Conservation (phyloP, 176 grass and related monocot species). For the Hordeum marinum region DNA sequence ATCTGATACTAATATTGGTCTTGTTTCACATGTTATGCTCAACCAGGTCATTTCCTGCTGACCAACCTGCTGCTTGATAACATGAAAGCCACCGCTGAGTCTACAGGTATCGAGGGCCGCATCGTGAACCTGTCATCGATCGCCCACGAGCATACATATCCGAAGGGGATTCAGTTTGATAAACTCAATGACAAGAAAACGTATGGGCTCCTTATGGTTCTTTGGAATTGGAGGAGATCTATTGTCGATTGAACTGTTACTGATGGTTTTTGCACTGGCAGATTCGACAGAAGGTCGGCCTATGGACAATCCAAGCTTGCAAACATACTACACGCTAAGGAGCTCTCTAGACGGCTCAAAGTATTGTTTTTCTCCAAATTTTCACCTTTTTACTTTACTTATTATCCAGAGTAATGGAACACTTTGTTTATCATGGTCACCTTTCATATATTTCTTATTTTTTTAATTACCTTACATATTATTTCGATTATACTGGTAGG, state of each 20-base stretch:
- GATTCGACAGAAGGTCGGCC: slow-evolving; percentile 73
- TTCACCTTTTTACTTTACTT: background rate
- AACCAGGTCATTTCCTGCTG: slow-evolving; percentile 83
- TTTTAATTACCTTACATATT: too few species aligned
- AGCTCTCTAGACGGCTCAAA: slow-evolving; percentile 69
- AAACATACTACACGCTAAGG: slow-evolving; percentile 76
- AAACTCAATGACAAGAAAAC: slow-evolving; percentile 49
- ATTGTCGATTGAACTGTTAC: background rate
- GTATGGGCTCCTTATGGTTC: slow-evolving; percentile 42
- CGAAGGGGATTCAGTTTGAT: slow-evolving; percentile 54
- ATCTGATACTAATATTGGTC: background rate
- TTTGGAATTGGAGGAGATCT: background rate
- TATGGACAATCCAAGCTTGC: slow-evolving; percentile 95
- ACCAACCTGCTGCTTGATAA: slow-evolving; percentile 84
- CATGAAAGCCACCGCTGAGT: slow-evolving; percentile 65
- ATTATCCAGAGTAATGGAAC: background rate
- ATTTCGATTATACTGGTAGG: too few species aligned
- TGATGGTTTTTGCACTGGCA: slow-evolving; percentile 32
- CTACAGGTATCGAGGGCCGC: slow-evolving; percentile 60
- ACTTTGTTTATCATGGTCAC: too few species aligned
- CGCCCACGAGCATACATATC: slow-evolving; percentile 73
- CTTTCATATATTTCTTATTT: too few species aligned
- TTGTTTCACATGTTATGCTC: background rate
- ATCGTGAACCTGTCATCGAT: slow-evolving; percentile 85
- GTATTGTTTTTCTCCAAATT: slow-evolving; percentile 26